A percentile compares a stretch with the other conserved stretches of the same genome.
These are phyloP conservation scores for Solanum hybrid DNA, from an alignment of 305 asterid genomes.

Conservation along the genomic window DNA sequence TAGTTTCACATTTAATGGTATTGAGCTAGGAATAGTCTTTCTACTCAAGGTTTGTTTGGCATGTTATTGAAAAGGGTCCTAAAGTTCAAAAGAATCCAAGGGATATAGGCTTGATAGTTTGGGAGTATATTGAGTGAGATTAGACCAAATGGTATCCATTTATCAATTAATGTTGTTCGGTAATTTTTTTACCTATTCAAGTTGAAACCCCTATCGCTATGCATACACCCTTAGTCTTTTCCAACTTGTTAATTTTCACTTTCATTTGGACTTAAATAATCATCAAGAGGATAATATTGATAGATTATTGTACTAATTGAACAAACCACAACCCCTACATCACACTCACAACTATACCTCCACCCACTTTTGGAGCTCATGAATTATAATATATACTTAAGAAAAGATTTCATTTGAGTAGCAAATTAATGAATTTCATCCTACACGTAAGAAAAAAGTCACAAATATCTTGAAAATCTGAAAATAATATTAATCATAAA, in stretches of 20 bases:
- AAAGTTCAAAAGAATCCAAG: neutral
- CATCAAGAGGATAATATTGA: neutral
- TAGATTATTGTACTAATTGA: neutral
- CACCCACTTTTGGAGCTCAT: neutral
- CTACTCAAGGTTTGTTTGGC: neutral
- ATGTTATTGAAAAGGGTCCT: neutral
- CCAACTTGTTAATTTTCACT: neutral
- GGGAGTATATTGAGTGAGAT: neutral
- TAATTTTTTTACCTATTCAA: neutral
- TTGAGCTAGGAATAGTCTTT: neutral
- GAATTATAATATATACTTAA: neutral
- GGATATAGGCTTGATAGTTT: neutral
- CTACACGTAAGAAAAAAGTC: neutral
- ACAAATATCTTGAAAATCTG: neutral
- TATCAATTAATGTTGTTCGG: neutral
- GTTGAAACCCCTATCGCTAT: neutral
- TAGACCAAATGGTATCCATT: neutral
- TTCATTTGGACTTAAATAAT: neutral
- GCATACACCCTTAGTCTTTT: neutral
- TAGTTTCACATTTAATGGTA: neutral
- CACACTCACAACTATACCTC: neutral
- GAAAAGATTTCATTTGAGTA: neutral
- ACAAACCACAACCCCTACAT: neutral
- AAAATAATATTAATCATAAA: neutral
- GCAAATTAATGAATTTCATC: neutral